phyloP scores from a whole-genome alignment of 1,284 basidiomycete species.

The Singerocomus inundabilis region DNA sequence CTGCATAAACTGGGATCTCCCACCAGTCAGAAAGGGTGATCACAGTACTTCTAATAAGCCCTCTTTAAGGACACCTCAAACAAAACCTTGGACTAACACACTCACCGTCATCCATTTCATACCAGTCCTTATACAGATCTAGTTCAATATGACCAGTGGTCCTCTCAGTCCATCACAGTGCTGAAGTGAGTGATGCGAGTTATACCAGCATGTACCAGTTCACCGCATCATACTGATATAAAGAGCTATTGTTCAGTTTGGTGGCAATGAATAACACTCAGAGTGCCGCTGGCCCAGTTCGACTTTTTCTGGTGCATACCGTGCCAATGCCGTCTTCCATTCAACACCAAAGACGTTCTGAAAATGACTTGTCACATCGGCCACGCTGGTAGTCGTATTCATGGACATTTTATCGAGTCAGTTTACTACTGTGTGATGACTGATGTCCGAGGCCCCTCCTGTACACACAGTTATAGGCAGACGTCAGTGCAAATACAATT shows the following conservation, averaged over 20 bases:
- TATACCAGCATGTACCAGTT: conserved; percentile 44
- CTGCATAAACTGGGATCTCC: conserved; percentile 1
- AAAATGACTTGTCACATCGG: background rate
- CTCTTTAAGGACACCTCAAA: background rate
- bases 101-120: conserved; percentile 41
- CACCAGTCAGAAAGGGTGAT: conserved; percentile 23
- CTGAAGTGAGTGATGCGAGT: conserved; percentile 36
- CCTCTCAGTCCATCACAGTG: conserved; percentile 43
- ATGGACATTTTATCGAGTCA: conserved; percentile 32
- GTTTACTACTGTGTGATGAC: conserved; percentile 36
- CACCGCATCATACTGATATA: conserved; percentile 36
- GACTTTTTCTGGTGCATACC: conserved; percentile 42
- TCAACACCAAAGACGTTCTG: background rate
- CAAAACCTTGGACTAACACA: background rate
- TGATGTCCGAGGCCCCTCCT: conserved; percentile 33
- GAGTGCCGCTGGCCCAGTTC: conserved; percentile 40
- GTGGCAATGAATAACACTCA: conserved; percentile 47
- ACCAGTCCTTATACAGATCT: conserved; percentile 35
- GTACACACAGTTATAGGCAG: conserved; percentile 21
- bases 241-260: conserved; percentile 33
- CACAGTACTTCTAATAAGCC: conserved; percentile 15
- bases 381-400: conserved; percentile 33
- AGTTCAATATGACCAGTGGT: conserved; percentile 42
- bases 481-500: background rate
- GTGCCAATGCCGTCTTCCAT: conserved; percentile 48